These are phyloP conservation scores for Blastomyces percursus DNA, from an alignment of 2,329 filamentous ascomycete genomes.

Conservation along the genomic window DNA sequence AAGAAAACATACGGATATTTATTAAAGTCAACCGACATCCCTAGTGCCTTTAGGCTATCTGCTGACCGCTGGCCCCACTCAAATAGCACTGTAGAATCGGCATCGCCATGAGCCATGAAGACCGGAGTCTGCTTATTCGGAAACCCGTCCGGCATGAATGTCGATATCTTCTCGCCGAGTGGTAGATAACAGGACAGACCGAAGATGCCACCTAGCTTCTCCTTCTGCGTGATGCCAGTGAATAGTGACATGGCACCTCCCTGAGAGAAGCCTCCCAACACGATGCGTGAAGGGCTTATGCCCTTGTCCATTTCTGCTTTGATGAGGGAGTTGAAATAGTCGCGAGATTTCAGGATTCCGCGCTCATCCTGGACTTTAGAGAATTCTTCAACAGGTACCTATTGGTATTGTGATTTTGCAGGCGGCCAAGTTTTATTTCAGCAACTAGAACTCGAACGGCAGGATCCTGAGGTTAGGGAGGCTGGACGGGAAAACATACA, in stretches of 20 bases:
- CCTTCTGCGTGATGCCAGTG: slow-evolving; percentile 59
- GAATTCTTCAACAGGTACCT: slow-evolving; percentile 25
- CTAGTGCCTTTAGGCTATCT: slow-evolving; percentile 55
- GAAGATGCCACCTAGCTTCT: slow-evolving; percentile 78
- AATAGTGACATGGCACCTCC: slow-evolving; percentile 82
- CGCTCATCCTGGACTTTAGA: slow-evolving; percentile 42
- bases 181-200: slow-evolving; percentile 74
- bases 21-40: slow-evolving; percentile 64
- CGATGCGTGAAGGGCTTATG: slow-evolving; percentile 70
- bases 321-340: slow-evolving; percentile 70
- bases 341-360: slow-evolving; percentile 61
- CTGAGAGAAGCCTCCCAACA: slow-evolving; percentile 58
- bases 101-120: slow-evolving; percentile 79
- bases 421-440: background rate
- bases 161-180: slow-evolving; percentile 53
- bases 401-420: background rate
- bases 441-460: background rate
- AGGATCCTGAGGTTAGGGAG: background rate
- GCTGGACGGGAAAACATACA: slow-evolving; percentile 21
- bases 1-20: slow-evolving; percentile 53
- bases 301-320: slow-evolving; percentile 68
- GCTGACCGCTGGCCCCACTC: slow-evolving; percentile 58
- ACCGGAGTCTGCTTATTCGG: slow-evolving; percentile 68
- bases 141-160: slow-evolving; percentile 41
- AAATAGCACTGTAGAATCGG: slow-evolving; percentile 61